Conservation (phyloP, 352 stramenopile species). For the Ophiocytium majus region DNA sequence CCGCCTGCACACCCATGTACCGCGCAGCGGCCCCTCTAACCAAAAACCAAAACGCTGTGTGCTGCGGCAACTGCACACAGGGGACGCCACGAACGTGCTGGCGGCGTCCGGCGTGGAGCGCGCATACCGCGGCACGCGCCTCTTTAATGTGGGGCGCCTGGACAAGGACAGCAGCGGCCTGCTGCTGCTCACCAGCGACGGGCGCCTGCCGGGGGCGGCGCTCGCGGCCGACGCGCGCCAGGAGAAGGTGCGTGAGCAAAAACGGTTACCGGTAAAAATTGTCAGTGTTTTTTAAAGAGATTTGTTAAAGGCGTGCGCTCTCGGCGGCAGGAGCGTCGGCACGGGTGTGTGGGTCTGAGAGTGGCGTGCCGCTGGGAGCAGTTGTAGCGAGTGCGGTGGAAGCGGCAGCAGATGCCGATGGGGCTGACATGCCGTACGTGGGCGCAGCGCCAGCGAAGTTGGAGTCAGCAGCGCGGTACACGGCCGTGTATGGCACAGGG, state of each 20-base stretch:
- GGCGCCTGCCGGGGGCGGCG: slow-evolving; percentile 62
- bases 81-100: not conserved
- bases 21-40: slow-evolving; percentile 28
- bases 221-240: slow-evolving; percentile 40
- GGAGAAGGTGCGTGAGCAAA: slow-evolving; percentile 7
- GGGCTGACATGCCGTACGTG: no score
- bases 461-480: no score
- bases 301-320: no score
- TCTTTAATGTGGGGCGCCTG: slow-evolving; percentile 70
- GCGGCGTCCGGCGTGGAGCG: not conserved
- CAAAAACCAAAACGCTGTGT: slow-evolving; percentile 62
- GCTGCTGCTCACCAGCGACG: slow-evolving; percentile 69
- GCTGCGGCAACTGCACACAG: slow-evolving; percentile 28
- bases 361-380: no score
- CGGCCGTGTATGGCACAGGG: no score
- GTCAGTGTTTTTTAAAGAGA: no score
- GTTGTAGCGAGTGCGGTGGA: no score
- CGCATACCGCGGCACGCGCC: slow-evolving; percentile 49
- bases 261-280: no score
- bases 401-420: no score
- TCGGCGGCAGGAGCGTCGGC: no score
- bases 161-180: slow-evolving; percentile 68
- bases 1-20: not conserved
- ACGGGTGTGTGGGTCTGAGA: no score
- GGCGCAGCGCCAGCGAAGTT: no score